A percentile compares a stretch with the other conserved stretches of the same genome.
Conservation (phyloP, 768 basidiomycete species). For the Tephrocybe sp. region DNA sequence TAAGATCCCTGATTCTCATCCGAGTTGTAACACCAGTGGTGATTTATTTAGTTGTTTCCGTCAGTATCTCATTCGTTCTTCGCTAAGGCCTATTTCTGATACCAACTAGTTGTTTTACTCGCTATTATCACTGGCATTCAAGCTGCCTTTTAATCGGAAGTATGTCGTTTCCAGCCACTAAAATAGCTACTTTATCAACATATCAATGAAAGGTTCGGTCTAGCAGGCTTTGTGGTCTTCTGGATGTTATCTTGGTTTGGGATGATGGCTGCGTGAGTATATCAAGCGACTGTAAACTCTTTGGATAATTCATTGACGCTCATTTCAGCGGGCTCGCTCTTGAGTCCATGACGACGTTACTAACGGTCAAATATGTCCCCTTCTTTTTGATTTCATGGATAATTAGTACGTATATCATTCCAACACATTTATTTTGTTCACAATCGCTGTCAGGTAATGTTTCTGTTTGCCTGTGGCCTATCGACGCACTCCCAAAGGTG, state of each 20-base stretch:
- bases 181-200: not conserved
- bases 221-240: conserved; percentile 47
- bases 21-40: conserved; percentile 38
- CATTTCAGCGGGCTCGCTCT: conserved; percentile 44
- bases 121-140: conserved; percentile 47
- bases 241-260: conserved; percentile 55
- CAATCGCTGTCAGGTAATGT: conserved; percentile 39
- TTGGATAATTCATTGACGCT: not conserved
- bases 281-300: not conserved
- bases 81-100: not conserved
- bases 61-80: conserved; percentile 15
- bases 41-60: conserved; percentile 43
- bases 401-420: conserved; percentile 37
- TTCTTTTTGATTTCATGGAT: conserved; percentile 56
- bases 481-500: conserved; percentile 44
- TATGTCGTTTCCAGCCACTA: conserved; percentile 19
- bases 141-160: conserved; percentile 46
- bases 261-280: conserved; percentile 44
- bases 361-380: conserved; percentile 43
- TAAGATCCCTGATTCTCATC: conserved; percentile 37
- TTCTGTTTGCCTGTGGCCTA: conserved; percentile 47
- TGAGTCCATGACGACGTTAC: conserved; percentile 49
- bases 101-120: conserved; percentile 41
- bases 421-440: not conserved
- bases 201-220: conserved; percentile 31